A percentile compares a stretch with the other conserved stretches of the same genome.
Conservation (phyloP, 2,329 filamentous ascomycete species). For the Curvularia spicifera region DNA sequence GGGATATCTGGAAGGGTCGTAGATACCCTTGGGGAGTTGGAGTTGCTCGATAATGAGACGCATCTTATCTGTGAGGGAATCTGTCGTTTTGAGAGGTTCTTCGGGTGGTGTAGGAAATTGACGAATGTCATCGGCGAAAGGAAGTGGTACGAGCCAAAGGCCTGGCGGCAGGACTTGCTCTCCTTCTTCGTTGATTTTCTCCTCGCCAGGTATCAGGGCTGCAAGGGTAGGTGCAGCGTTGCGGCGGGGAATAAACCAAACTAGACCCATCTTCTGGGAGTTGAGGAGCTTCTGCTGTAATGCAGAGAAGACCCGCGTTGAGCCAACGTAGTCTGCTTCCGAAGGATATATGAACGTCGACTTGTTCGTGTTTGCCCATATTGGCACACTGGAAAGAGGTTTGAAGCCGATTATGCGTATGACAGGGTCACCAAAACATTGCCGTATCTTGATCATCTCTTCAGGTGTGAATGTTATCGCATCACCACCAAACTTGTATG, state of each 20-base stretch:
- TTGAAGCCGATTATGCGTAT: slow-evolving; percentile 97
- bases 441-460: slow-evolving; percentile 76
- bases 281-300: slow-evolving; percentile 85
- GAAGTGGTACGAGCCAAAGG: slow-evolving; percentile 86
- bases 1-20: slow-evolving; percentile 85
- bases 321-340: slow-evolving; percentile 87
- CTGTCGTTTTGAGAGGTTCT: slow-evolving; percentile 55
- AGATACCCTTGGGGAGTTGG: slow-evolving; percentile 83
- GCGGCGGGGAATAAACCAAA: slow-evolving; percentile 84
- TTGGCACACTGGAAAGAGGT: slow-evolving; percentile 71
- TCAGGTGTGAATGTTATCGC: slow-evolving; percentile 85
- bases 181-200: slow-evolving; percentile 66
- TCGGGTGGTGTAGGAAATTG: slow-evolving; percentile 70
- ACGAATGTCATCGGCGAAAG: slow-evolving; percentile 87
- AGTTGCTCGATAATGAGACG: slow-evolving; percentile 81
- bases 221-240: slow-evolving; percentile 82
- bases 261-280: slow-evolving; percentile 80
- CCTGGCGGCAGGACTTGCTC: slow-evolving; percentile 79
- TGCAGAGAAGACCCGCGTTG: slow-evolving; percentile 89
- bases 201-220: slow-evolving; percentile 78
- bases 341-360: slow-evolving; percentile 93
- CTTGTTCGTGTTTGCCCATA: slow-evolving; percentile 86
- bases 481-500: slow-evolving; percentile 94
- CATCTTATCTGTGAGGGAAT: slow-evolving; percentile 81
- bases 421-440: slow-evolving; percentile 77